Conservation (phyloP, 2,329 filamentous ascomycete genomes). For the Cercospora sojina region DNA sequence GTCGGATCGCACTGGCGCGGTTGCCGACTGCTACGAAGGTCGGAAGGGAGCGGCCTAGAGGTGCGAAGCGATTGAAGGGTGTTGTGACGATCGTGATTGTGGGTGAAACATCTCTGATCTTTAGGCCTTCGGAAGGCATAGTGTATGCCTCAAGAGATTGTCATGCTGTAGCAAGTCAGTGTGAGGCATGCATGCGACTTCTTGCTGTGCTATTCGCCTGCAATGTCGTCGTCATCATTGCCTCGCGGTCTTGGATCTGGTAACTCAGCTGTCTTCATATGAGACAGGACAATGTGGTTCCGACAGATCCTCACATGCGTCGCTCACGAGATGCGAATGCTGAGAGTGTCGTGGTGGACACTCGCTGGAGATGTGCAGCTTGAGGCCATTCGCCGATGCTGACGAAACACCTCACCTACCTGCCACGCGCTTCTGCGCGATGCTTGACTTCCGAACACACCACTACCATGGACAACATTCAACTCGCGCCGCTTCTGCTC, state of each 20-base stretch:
- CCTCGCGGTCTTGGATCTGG: background rate
- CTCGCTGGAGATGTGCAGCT: background rate
- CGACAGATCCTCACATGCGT: background rate
- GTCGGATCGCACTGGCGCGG: slow-evolving; percentile 18
- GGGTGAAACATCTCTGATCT: slow-evolving; percentile 14
- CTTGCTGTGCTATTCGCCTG: background rate
- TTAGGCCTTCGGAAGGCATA: slow-evolving; percentile 4
- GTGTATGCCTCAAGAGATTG: too few relatives aligned
- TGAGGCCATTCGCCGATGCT: background rate
- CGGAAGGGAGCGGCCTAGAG: slow-evolving; percentile 19
- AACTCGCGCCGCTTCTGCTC: slow-evolving; percentile 5
- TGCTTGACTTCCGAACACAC: background rate
- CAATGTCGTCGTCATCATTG: slow-evolving; percentile 16
- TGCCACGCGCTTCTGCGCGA: background rate
- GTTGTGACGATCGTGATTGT: slow-evolving; percentile 21
- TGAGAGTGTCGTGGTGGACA: background rate
- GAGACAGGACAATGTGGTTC: background rate
- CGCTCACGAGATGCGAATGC: background rate
- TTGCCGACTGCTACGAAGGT: slow-evolving; percentile 23
- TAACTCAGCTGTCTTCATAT: background rate
- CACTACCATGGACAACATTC: slow-evolving; percentile 6
- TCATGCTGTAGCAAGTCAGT: background rate
- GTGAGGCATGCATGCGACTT: background rate
- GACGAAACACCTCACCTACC: background rate
- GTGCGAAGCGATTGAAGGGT: slow-evolving; percentile 23